Conservation (phyloP, 805 yeast species). For the Metschnikowia colocasiae region DNA sequence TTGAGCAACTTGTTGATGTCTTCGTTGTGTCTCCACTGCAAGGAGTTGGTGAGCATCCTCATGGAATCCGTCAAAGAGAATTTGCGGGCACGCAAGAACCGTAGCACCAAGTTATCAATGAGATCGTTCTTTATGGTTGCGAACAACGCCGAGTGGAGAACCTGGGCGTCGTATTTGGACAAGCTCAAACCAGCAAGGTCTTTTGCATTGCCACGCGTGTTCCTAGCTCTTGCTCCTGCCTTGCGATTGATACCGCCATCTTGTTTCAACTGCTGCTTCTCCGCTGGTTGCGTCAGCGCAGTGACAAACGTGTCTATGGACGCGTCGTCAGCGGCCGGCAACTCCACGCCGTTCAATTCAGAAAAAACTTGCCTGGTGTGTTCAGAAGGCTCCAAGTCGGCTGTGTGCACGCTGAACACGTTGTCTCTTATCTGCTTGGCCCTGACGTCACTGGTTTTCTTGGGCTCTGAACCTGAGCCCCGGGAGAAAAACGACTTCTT, state of each 20-base stretch:
- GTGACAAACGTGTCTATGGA: conserved; percentile 30
- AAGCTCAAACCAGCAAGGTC: conserved; percentile 25
- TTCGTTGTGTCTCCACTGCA: conserved; percentile 72
- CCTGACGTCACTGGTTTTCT: conserved; percentile 22
- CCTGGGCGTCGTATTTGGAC: conserved; percentile 49
- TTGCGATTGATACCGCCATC: conserved; percentile 13
- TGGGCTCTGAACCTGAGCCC: conserved; percentile 13
- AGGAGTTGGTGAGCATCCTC: conserved; percentile 66
- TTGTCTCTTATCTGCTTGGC: conserved; percentile 27
- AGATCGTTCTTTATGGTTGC: conserved; percentile 66
- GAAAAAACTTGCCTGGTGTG: conserved; percentile 20
- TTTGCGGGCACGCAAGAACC: conserved; percentile 84
- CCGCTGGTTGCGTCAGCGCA: conserved; percentile 5
- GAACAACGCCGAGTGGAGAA: conserved; percentile 52
- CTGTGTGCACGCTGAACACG: conserved; percentile 24
- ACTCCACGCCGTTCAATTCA: conserved; percentile 18
- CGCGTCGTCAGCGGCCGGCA: conserved; percentile 19
- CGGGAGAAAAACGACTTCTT: conserved; percentile 29
- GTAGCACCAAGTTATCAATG: conserved; percentile 72
- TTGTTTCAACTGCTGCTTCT: not conserved
- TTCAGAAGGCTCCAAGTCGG: conserved; percentile 22
- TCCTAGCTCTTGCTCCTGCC: conserved; percentile 15
- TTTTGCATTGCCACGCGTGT: conserved; percentile 24
- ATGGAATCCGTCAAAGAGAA: conserved; percentile 69
- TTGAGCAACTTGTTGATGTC: conserved; percentile 53